phyloP scores from a whole-genome alignment of 1,139 yeast species.

The Protomyces arabidopsidicola region DNA sequence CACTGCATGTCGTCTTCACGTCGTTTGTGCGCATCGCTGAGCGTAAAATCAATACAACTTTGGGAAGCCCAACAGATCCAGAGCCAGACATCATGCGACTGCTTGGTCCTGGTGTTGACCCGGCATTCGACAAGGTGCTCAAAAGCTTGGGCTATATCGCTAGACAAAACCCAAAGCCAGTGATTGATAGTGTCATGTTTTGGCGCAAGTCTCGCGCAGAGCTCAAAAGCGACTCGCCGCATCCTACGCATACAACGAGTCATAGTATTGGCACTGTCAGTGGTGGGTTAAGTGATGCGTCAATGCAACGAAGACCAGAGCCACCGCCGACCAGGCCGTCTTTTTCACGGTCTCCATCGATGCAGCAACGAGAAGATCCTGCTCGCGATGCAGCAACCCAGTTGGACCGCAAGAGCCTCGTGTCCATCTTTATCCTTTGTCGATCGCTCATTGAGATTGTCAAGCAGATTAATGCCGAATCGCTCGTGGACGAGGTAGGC shows the following conservation, averaged over 20 bases:
- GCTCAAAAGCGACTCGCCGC: conserved; percentile 72
- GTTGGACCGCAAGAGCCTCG: conserved; percentile 69
- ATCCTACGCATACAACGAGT: conserved; percentile 43
- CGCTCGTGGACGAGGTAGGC: conserved; percentile 72
- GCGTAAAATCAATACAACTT: conserved; percentile 68
- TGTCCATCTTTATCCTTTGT: conserved; percentile 85
- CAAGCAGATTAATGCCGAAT: conserved; percentile 70
- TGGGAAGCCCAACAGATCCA: conserved; percentile 60
- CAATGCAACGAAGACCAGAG: conserved; percentile 5
- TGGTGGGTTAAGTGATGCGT: conserved; percentile 1
- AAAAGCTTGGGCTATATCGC: conserved; percentile 87
- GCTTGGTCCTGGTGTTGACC: conserved; percentile 83
- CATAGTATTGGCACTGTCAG: conserved; percentile 34
- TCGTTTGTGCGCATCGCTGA: conserved; percentile 94
- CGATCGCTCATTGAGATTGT: conserved; percentile 90
- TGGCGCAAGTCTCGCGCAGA: conserved; percentile 94
- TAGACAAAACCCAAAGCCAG: conserved; percentile 84
- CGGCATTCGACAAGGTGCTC: conserved; percentile 76
- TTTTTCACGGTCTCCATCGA: conserved; percentile 15
- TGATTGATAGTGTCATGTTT: conserved; percentile 94
- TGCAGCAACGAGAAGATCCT: not conserved
- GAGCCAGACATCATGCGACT: conserved; percentile 80
- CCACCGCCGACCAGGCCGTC: conserved; percentile 11
- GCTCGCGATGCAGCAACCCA: conserved; percentile 16
- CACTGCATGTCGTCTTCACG: conserved; percentile 87